These are phyloP conservation scores for Eucalyptus marginata DNA, from an alignment of 345 rosid genomes.

Conservation along the genomic window DNA sequence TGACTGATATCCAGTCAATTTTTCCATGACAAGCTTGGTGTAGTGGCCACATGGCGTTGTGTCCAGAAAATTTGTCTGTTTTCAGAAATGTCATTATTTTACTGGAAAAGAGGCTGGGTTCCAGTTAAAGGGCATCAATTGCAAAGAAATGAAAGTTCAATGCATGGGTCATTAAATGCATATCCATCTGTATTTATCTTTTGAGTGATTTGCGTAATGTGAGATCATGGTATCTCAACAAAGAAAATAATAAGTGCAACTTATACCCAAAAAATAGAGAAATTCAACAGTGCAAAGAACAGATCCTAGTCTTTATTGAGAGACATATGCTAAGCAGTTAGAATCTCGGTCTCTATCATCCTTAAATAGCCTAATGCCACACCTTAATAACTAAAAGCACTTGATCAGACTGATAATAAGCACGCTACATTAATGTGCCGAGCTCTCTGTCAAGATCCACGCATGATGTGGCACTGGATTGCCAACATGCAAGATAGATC, in stretches of 20 bases:
- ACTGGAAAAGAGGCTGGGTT: neutral
- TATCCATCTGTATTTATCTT: neutral
- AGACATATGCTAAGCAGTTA: neutral
- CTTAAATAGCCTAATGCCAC: neutral
- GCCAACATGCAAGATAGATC: neutral
- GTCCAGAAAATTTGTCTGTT: neutral
- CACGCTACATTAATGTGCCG: neutral
- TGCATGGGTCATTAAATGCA: neutral
- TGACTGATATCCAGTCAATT: neutral
- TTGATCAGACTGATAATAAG: neutral
- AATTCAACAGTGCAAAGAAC: neutral
- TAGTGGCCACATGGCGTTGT: neutral
- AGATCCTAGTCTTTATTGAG: neutral
- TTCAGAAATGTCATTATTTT: neutral
- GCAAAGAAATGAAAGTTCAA: neutral
- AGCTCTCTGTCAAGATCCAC: neutral
- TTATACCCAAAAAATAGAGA: neutral
- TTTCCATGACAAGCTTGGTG: neutral
- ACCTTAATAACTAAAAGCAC: neutral
- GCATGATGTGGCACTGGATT: neutral
- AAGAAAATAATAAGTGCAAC: neutral
- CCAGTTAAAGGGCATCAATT: neutral
- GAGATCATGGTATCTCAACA: neutral
- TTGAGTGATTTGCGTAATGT: neutral
- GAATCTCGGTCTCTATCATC: neutral